Base-by-base conservation (phyloP, 768 basidiomycete species). In the Gloeostereum incarnatum region DNA sequence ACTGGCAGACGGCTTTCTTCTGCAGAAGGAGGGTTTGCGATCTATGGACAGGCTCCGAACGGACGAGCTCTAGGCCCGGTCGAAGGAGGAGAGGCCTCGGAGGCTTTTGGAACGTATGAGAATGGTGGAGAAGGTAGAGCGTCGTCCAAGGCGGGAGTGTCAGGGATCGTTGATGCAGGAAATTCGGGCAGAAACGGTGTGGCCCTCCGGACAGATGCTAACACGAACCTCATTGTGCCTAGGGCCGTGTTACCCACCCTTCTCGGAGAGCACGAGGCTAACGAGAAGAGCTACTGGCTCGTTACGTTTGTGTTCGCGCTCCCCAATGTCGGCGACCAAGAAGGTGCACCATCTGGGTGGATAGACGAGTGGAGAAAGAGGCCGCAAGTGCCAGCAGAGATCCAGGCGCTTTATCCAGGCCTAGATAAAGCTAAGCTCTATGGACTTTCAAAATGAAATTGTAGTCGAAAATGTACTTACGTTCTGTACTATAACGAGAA, bases 1-100 rank as follows among this genome's bases (percentile, higher is more conserved):
- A 68, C 70, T 4, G 68, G 55, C 16, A 60, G 78, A n/a, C 49
- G 50, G 20, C 60, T 87, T 11, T 55, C 57, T 13, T 71, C 74
- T 6, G 78, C 81, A 0, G 83, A 87, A 52, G 82, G 77, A 6
- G 81, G 73, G 2, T 87, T 74, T 51, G 75, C 81, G 34, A 73
- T 81, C 22, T 78, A 81, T 49, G 81, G 81, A 2, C 83, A 84
- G 54, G 61, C 73, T 9, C 56, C 57, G 38, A 70, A 80, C 51
- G 75, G 73, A 11, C 60, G 81, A 16, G 75, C 77, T 2, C 33
- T 34, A n/a, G n/a, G n/a, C 7, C 8, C 26, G 14, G 8, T 29
- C 8, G 26, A 14, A 8, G n/a, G 11, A 4, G n/a, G 11, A 3
- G 13, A 13, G 19, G 33, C 14, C 7, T 13, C n/a, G 31, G 43